Evolutionary conservation across 129 eudicot genomes (phyloP), one percentile per base, ranked within the genome.

Genomic region (Scalesia atractyloides): DNA sequence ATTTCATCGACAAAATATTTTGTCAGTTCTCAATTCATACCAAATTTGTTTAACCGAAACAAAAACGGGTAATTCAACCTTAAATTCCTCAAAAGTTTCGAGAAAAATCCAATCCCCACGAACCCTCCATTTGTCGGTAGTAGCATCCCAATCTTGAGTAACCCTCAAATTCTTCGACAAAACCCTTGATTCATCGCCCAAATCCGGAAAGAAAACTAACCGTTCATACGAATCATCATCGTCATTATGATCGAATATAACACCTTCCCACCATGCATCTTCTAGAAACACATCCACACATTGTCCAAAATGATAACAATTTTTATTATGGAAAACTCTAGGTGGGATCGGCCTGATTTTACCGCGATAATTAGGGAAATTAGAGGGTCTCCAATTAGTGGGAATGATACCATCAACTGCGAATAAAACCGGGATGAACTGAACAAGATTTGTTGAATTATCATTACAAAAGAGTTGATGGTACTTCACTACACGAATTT

Each of bases 241-340:
- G 2, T 41, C 46, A 19, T 86, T 77, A 61, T 73, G 81, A 75
- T 88, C 96, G 67, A 94, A 82, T 30, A 90, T 58, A 60, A 94
- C 98, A 72, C 98, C 97, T 84, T 94, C 98, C 98, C 98, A 94
- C 98, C 98, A 94, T 3, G 98, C 98, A 72, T 90, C 86, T 5
- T 57, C 60, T 46, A 76, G 51, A 68, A 75, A 82, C 39, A 73
- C 82, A 81, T 94, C 98, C 43, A 94, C 97, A 77, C 97, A 90
- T 20, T 77, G 86, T 71, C 98, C 98, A 80, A 85, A 89, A 46
- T 41, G 85, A 26, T 87, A 76, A 47, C 8, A 11, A 68, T 41
- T 41, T 52, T 20, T 16, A 56, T 59, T 44, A n/a, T 53, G 34
- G 36, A 41, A 71, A 48, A 51, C 22, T 13, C 64, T 33, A 52